phyloP scores from a whole-genome alignment of 129 eudicot species.

The Escallonia rubra region DNA sequence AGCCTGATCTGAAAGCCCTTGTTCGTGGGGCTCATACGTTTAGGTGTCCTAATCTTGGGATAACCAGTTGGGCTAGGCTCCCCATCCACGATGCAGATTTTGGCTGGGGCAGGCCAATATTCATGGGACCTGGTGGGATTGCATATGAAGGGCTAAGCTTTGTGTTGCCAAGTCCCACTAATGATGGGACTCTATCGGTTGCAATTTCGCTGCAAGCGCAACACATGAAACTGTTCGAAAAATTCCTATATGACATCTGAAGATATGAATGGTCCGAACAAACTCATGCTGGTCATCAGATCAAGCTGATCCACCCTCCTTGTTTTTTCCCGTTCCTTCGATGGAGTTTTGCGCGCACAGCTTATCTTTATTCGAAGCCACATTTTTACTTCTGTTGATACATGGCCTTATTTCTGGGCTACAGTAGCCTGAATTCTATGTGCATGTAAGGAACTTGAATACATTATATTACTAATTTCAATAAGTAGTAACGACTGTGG shows the following conservation, averaged over 20 bases:
- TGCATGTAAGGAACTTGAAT: slow-evolving; percentile 7
- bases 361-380: background rate
- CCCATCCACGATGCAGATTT: slow-evolving; percentile 88
- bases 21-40: slow-evolving; percentile 79
- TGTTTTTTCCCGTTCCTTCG: background rate
- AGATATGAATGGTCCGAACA: background rate
- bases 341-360: background rate
- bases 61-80: slow-evolving; percentile 79
- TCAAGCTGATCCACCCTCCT: background rate
- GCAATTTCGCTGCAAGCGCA: slow-evolving; percentile 70
- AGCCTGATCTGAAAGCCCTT: slow-evolving; percentile 72
- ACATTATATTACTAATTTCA: background rate
- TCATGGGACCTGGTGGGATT: slow-evolving; percentile 88
- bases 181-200: slow-evolving; percentile 70
- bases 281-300: background rate
- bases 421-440: background rate
- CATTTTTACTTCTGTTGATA: background rate
- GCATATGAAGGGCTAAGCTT: slow-evolving; percentile 76
- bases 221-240: slow-evolving; percentile 74
- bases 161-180: slow-evolving; percentile 58
- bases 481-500: background rate
- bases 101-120: slow-evolving; percentile 87
- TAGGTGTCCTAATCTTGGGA: slow-evolving; percentile 76
- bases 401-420: background rate
- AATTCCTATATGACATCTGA: slow-evolving; percentile 66